Conservation (phyloP, 2,329 filamentous ascomycete genomes). For the Xylariaceae sp. region DNA sequence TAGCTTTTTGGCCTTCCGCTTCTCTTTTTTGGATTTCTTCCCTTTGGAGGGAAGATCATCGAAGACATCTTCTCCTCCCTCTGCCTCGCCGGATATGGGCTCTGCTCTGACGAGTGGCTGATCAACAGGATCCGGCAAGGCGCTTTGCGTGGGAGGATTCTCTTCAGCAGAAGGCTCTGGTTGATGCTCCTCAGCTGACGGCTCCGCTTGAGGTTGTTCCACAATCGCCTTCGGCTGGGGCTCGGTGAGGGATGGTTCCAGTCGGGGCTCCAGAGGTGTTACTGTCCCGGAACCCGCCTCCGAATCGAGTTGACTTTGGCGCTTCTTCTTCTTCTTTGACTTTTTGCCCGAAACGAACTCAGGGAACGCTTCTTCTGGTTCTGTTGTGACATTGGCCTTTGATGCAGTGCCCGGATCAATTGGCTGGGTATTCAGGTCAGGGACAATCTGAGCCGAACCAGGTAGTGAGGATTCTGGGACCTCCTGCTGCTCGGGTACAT, state of each 20-base stretch:
- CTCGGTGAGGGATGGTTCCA: constrained; percentile 6
- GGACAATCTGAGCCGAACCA: too few relatives aligned
- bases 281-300: constrained; percentile 7
- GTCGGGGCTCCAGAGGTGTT: constrained; percentile 8
- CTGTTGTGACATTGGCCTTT: constrained; percentile 14
- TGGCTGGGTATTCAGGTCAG: too few relatives aligned
- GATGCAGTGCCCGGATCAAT: too few relatives aligned
- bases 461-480: too few relatives aligned
- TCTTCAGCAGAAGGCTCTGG: too few relatives aligned
- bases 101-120: constrained; percentile 1
- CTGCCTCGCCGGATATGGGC: constrained; percentile 1
- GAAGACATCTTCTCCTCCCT: constrained; percentile 2
- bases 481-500: too few relatives aligned
- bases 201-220: neutral
- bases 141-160: too few relatives aligned
- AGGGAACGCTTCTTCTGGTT: constrained; percentile 11
- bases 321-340: constrained; percentile 28
- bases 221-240: neutral
- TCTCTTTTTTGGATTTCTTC: constrained; percentile 40
- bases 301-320: constrained; percentile 8
- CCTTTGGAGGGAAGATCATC: constrained; percentile 10
- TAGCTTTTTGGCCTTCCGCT: constrained; percentile 17
- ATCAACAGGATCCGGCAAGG: too few relatives aligned
- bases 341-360: constrained; percentile 16
- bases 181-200: neutral